Base-by-base conservation (phyloP, 805 yeast genomes). In the Debaryomyces tyrocola region DNA sequence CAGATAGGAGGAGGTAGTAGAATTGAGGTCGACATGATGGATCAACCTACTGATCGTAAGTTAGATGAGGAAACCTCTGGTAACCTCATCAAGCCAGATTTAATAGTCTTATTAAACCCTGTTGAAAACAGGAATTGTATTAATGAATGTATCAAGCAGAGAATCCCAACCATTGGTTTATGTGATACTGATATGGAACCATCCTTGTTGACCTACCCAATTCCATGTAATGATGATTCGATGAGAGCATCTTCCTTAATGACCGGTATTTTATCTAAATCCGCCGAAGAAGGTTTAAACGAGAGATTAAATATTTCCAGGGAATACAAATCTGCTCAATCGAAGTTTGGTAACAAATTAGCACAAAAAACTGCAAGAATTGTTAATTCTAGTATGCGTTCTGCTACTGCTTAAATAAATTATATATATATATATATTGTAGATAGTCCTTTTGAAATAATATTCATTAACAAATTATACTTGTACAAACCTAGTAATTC, bases 181-280 rank as follows among this genome's bases (percentile, higher is more conserved):
- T 83, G 94, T 51, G 99, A 94, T 69, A 91, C 98, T 18, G 92
- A 94, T 67, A 83, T 87, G 63, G 97, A 94, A 62, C 96, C 97
- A 7, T 80, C 87, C 12, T 70, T 86, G 55, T 87, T 92, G 44
- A 90, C 97, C 1, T 94, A 94, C 62, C 96, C 98, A 43, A 87
- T 94, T 54, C 98, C 98, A 14, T 96, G 96, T 52, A 94, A 94
- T 63, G 98, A 94, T 64, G 97, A 91, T 64, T 85, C 96, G 6
- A 70, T 82, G 48, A 80, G 99, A 65, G 80, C 96, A 6, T 82
- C 86, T 8, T 85, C 88, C 52, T 73, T 94, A 53, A 78, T 94
- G 55, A 71, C 83, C 45, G 97, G 98, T 48, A 84, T 91, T 15
- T 75, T 94, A 50, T 84, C 94, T 18, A 84, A 79, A 60, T 91